Percentiles rank a stretch among this genome's conserved stretches.
Conservation (phyloP, 768 basidiomycete genomes). For the Macrolepiota dolichaula region DNA sequence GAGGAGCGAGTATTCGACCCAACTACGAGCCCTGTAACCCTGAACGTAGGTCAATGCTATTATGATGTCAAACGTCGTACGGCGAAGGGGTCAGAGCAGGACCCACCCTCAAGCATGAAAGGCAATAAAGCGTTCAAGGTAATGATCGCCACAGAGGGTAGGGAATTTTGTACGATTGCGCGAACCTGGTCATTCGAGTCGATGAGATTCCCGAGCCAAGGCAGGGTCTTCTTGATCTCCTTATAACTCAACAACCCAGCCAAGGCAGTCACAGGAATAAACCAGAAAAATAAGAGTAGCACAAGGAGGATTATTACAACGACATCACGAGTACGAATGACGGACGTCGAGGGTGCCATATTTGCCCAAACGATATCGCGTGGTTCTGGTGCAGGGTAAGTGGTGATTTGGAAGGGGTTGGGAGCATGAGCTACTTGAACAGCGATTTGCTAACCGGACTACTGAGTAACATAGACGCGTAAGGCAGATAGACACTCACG, state of each 20-base stretch:
- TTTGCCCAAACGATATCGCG: conserved; percentile 96
- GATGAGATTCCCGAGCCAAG: conserved; percentile 84
- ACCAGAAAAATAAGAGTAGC: conserved; percentile 85
- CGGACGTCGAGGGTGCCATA: conserved; percentile 61
- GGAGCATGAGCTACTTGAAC: conserved; percentile 80
- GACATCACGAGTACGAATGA: conserved; percentile 62
- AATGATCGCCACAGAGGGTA: conserved; percentile 90
- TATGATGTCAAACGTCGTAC: neutral
- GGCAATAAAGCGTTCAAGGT: conserved; percentile 86
- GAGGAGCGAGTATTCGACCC: conserved; percentile 90
- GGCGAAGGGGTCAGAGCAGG: neutral
- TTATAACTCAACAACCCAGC: conserved; percentile 87
- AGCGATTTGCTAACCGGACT: conserved; percentile 68
- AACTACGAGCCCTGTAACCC: conserved; percentile 85
- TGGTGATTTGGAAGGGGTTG: conserved; percentile 60
- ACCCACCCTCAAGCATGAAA: conserved; percentile 79
- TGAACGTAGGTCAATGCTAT: conserved; percentile 81
- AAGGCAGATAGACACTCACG: conserved; percentile 40
- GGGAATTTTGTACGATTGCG: conserved; percentile 90
- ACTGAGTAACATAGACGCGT: conserved; percentile 1
- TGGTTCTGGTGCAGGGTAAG: conserved; percentile 85
- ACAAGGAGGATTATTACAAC: conserved; percentile 69
- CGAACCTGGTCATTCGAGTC: conserved; percentile 76
- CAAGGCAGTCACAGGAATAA: conserved; percentile 84
- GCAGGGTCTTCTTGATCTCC: conserved; percentile 88